Evolutionary conservation across 177 flowering plant species (phyloP).

Genomic region (Telopea speciosissima): DNA sequence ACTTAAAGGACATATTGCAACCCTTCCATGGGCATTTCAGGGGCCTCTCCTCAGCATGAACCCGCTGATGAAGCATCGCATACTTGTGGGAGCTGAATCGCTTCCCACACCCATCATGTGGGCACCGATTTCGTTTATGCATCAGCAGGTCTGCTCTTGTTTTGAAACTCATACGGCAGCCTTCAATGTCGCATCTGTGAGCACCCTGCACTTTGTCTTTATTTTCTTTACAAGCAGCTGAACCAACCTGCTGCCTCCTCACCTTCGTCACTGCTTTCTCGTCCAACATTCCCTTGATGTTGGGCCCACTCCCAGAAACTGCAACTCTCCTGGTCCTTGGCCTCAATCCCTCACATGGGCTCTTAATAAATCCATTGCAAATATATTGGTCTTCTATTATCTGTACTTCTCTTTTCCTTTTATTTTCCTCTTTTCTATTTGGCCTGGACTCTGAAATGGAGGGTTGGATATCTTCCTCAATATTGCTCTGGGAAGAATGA

Average conservation of each 20-base stretch:
- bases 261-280: constrained; percentile 13
- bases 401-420: constrained; percentile 38
- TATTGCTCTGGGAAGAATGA: constrained; percentile 17
- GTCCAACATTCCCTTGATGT: constrained; percentile 6
- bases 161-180: constrained; percentile 65
- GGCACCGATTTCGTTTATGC: constrained; percentile 67
- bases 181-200: constrained; percentile 59
- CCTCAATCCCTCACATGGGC: constrained; percentile 94
- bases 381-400: constrained; percentile 14
- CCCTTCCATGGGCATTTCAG: constrained; percentile 89
- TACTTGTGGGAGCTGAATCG: constrained; percentile 70
- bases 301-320: constrained; percentile 9
- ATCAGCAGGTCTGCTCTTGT: constrained; percentile 50
- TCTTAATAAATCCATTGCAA: constrained; percentile 35
- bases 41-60: constrained; percentile 78
- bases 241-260: constrained; percentile 7
- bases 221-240: constrained; percentile 14
- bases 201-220: constrained; percentile 21
- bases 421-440: constrained; percentile 21
- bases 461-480: constrained; percentile 15
- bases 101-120: constrained; percentile 65
- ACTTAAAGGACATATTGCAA: constrained; percentile 86
- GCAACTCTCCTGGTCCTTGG: constrained; percentile 39
- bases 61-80: constrained; percentile 59
- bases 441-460: constrained; percentile 12